A percentile compares a stretch with the other conserved stretches of the same genome.
Conservation (phyloP, 495 filamentous ascomycete genomes). For the Penicillium paradoxum region DNA sequence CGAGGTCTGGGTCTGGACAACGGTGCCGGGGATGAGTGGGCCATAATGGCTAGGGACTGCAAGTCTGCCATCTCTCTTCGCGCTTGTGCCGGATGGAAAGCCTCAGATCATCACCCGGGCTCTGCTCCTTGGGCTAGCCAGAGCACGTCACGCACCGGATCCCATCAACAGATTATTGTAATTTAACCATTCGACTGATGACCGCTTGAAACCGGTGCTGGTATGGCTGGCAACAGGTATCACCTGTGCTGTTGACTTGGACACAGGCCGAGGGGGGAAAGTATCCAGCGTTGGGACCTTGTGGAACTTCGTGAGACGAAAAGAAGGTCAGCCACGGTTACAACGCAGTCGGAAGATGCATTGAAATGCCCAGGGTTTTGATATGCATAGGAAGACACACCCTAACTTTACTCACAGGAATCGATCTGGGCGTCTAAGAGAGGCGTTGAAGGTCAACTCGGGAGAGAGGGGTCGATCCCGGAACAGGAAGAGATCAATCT, state of each 20-base stretch:
- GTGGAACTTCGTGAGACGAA: conserved; percentile 15
- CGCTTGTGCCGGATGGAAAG: conserved; percentile 3
- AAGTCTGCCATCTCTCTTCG: conserved; percentile 26
- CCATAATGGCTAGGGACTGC: conserved; percentile 21
- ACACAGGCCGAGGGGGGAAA: not conserved
- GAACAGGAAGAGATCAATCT: conserved; percentile 8
- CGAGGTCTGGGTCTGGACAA: conserved; percentile 62
- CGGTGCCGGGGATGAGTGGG: conserved; percentile 57
- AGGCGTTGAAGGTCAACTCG: conserved; percentile 12
- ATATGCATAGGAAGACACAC: conserved; percentile 19
- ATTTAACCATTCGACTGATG: conserved; percentile 16
- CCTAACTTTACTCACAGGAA: conserved; percentile 18
- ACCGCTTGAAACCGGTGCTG: not conserved
- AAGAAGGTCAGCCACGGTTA: conserved; percentile 24
- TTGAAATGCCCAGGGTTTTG: conserved; percentile 11
- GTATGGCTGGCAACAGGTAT: not conserved
- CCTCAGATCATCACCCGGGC: conserved; percentile 20
- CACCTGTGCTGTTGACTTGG: conserved; percentile 2
- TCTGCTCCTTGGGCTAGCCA: conserved; percentile 26
- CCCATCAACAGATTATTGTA: conserved; percentile 21
- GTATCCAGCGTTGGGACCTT: conserved; percentile 10
- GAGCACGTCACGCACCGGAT: conserved; percentile 22
- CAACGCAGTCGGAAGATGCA: conserved; percentile 20
- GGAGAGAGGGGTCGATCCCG: conserved; percentile 7
- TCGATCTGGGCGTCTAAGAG: conserved; percentile 9